phyloP scores from a whole-genome alignment of 108 stramenopile species.

The Nitzschia sp. region DNA sequence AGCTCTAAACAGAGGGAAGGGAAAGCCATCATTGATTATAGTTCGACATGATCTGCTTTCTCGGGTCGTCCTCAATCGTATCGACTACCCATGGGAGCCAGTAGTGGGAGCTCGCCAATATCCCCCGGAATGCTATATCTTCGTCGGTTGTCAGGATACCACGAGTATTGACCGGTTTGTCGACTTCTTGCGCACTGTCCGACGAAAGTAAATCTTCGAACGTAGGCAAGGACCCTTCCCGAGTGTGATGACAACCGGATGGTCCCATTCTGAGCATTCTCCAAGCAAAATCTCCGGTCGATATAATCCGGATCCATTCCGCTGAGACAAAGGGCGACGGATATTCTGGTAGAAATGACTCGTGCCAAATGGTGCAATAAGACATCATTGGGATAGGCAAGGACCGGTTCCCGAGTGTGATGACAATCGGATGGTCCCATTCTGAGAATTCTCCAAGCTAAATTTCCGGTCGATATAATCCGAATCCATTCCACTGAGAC shows the following conservation, averaged over 20 bases:
- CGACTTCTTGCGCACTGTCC: neutral
- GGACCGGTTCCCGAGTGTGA: too few species aligned
- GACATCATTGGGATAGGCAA: too few species aligned
- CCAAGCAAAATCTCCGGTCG: slow-evolving; percentile 26
- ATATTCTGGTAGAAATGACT: too few species aligned
- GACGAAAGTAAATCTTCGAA: slow-evolving; percentile 26
- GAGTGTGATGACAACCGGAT: neutral
- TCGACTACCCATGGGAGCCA: too few species aligned
- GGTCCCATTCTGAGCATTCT: slow-evolving; percentile 23
- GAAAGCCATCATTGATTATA: slow-evolving; percentile 28
- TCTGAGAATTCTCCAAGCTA: too few species aligned
- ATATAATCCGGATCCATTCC: slow-evolving; percentile 31
- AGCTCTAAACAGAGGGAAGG: slow-evolving; percentile 50
- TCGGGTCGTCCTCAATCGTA: too few species aligned
- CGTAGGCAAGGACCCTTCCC: slow-evolving; percentile 23
- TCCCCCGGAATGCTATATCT: neutral
- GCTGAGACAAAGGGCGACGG: too few species aligned
- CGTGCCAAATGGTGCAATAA: too few species aligned
- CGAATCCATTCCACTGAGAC: too few species aligned
- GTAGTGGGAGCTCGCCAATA: slow-evolving; percentile 20
- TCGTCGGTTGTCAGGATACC: slow-evolving; percentile 10
- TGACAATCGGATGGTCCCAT: too few species aligned
- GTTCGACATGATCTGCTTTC: neutral
- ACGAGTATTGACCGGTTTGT: slow-evolving; percentile 7
- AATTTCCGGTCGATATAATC: too few species aligned